A percentile compares a stretch with the other conserved stretches of the same genome.
phyloP scores from a whole-genome alignment of 2,329 filamentous ascomycete genomes.

The Aspergillus flavus region DNA sequence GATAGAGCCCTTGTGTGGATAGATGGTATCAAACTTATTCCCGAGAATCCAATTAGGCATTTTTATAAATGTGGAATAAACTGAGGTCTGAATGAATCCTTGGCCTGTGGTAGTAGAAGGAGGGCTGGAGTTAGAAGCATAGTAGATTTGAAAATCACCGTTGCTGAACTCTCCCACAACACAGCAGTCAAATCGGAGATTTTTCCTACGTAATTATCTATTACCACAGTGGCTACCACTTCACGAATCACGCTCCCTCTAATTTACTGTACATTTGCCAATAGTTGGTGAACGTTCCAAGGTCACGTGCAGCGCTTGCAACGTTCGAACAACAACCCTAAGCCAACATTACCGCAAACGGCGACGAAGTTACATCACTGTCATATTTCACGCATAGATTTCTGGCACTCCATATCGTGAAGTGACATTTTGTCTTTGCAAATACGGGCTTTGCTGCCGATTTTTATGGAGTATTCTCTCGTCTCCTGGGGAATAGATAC shows the following conservation, averaged over 20 bases:
- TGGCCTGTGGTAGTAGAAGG: not conserved
- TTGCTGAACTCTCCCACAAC: not conserved
- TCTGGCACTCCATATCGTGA: not conserved
- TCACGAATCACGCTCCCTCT: not conserved
- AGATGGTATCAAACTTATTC: constrained; percentile 50
- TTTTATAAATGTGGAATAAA: not conserved
- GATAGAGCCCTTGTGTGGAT: constrained; percentile 63
- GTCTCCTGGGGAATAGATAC: too few relatives aligned
- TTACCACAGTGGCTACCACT: too few relatives aligned
- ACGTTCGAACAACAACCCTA: not conserved
- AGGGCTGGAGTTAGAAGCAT: not conserved
- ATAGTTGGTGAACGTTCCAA: not conserved
- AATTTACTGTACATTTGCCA: not conserved
- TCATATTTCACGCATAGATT: not conserved
- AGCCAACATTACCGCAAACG: not conserved
- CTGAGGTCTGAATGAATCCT: not conserved
- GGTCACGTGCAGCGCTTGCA: not conserved
- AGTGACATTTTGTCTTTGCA: not conserved
- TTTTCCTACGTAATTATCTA: not conserved
- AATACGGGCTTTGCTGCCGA: too few relatives aligned
- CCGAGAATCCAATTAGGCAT: constrained; percentile 43
- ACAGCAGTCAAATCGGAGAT: not conserved
- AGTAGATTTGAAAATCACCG: not conserved
- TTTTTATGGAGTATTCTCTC: too few relatives aligned
- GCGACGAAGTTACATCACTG: not conserved